Conservation (phyloP, 2,329 filamentous ascomycete genomes). For the Lasiodiplodia hormozganensis region DNA sequence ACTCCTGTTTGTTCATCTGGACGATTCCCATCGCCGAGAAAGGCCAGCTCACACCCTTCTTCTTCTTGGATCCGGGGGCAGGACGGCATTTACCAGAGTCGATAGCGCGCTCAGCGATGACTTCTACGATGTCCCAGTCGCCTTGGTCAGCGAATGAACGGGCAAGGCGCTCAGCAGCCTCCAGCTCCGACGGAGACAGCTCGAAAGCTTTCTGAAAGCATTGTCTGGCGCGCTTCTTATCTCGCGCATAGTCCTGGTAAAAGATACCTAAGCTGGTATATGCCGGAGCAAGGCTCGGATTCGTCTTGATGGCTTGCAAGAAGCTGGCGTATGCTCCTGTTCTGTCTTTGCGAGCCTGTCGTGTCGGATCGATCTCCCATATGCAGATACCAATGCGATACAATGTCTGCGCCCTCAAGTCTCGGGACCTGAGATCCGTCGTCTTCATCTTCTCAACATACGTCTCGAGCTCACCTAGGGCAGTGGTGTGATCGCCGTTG, state of each 20-base stretch:
- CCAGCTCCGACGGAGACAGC: slow-evolving; percentile 83
- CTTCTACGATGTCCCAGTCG: slow-evolving; percentile 96
- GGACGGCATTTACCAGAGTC: slow-evolving; percentile 94
- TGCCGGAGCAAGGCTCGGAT: slow-evolving; percentile 85
- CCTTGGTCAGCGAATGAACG: slow-evolving; percentile 84
- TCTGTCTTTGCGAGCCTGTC: slow-evolving; percentile 77
- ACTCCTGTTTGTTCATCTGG: slow-evolving; percentile 93
- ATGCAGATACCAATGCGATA: slow-evolving; percentile 87
- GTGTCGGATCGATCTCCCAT: slow-evolving; percentile 82
- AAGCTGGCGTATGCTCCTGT: slow-evolving; percentile 85
- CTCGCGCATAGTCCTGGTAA: slow-evolving; percentile 89
- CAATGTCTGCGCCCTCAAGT: slow-evolving; percentile 83
- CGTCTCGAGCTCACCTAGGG: slow-evolving; percentile 72
- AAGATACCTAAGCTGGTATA: slow-evolving; percentile 91
- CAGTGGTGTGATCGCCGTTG: slow-evolving; percentile 74
- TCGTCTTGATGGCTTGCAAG: slow-evolving; percentile 81
- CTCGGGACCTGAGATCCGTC: slow-evolving; percentile 65
- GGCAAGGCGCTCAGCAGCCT: slow-evolving; percentile 86
- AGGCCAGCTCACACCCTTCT: slow-evolving; percentile 93
- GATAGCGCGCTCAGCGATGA: slow-evolving; percentile 87
- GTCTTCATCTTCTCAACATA: slow-evolving; percentile 71
- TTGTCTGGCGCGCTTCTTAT: slow-evolving; percentile 83
- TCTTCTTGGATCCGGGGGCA: slow-evolving; percentile 92
- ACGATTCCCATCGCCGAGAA: slow-evolving; percentile 93
- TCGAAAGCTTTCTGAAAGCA: slow-evolving; percentile 98